These are phyloP conservation scores for Monosporozyma yasuniensis DNA, from an alignment of 805 yeast species.

Conservation along the genomic window DNA sequence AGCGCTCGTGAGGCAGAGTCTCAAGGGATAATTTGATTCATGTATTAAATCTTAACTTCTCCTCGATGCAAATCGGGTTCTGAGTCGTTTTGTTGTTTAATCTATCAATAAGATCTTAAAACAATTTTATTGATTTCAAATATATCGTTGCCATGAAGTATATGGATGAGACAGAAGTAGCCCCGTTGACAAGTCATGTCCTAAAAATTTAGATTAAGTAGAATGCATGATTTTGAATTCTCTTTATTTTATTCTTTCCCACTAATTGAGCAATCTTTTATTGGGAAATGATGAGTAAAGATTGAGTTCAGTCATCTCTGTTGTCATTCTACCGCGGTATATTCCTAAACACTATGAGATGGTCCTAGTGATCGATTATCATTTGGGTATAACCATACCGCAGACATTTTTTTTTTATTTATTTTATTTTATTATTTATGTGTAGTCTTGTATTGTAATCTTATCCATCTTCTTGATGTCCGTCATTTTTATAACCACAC, in stretches of 20 bases:
- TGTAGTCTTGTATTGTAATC: not conserved
- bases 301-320: conserved; percentile 58
- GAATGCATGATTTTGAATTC: conserved; percentile 34
- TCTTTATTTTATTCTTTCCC: conserved; percentile 20
- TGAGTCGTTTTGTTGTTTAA: conserved; percentile 19
- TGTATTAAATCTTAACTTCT: conserved; percentile 19
- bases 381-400: conserved; percentile 99
- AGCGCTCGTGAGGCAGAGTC: conserved; percentile 64
- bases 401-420: conserved; percentile 49
- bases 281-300: too few species aligned
- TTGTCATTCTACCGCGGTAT: conserved; percentile 74
- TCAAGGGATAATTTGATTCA: conserved; percentile 20
- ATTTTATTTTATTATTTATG: conserved; percentile 5
- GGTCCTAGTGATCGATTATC: conserved; percentile 83
- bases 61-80: conserved; percentile 25
- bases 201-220: conserved; percentile 51
- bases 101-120: not conserved
- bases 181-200: conserved; percentile 90
- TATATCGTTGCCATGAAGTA: conserved; percentile 40
- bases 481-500: too few species aligned
- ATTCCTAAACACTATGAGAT: conserved; percentile 99
- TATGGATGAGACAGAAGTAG: conserved; percentile 62
- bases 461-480: too few species aligned
- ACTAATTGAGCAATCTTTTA: too few species aligned
- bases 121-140: conserved; percentile 1